Evolutionary conservation across 257 asterid species (phyloP).

Genomic region (Solanum raphanifolium): DNA sequence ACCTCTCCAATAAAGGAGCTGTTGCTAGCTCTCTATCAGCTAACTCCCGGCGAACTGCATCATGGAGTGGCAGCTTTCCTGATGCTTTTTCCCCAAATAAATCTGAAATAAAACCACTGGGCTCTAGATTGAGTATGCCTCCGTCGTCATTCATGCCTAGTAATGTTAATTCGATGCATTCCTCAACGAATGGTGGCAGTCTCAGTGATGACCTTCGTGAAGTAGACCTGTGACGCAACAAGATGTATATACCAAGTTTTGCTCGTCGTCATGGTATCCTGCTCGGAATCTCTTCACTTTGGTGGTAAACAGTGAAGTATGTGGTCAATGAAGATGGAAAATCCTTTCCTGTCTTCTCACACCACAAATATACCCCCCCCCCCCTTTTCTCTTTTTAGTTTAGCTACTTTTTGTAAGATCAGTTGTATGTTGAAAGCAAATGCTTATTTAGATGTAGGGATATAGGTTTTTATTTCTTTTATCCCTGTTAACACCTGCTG

Average conservation of each 20-base stretch:
- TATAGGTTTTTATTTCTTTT: constrained; percentile 15
- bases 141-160: constrained; percentile 21
- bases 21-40: constrained; percentile 23
- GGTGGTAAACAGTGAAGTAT: not conserved
- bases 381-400: not conserved
- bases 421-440: constrained; percentile 30
- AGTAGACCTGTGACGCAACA: constrained; percentile 60
- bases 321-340: not conserved
- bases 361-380: not conserved
- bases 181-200: constrained; percentile 21
- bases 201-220: constrained; percentile 84
- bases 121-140: constrained; percentile 48
- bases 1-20: constrained; percentile 29
- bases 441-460: constrained; percentile 27
- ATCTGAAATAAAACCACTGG: constrained; percentile 32
- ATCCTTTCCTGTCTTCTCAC: not conserved
- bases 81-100: constrained; percentile 22
- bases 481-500: too few species aligned
- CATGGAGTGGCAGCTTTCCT: constrained; percentile 81
- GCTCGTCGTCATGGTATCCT: not conserved
- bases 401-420: constrained; percentile 6
- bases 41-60: constrained; percentile 62
- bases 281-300: not conserved
- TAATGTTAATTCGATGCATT: constrained; percentile 15
- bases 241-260: constrained; percentile 48